Base-by-base conservation (phyloP, 2,329 filamentous ascomycete species). In the Xylariaceae sp. region DNA sequence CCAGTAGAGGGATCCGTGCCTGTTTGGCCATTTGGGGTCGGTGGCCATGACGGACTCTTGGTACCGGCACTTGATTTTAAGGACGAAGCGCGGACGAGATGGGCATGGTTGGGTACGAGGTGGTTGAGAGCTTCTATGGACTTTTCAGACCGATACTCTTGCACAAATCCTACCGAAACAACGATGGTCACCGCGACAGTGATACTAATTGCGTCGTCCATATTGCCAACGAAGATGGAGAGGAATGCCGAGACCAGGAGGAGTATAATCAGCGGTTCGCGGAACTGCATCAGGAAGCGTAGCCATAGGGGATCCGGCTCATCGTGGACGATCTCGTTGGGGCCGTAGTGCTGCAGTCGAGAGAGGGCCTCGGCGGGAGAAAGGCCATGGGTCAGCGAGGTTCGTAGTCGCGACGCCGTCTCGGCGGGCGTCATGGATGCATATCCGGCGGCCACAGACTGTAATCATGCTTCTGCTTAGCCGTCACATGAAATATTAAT, bases 111-210 rank as follows among this genome's bases (percentile, higher is more conserved):
- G 34, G 94, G 95, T 0, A 99, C 93, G 30, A 99, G 79, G 68
- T 94, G 90, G 71, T 89, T 97, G 66, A 99, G 79, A 17, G 94
- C 94, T 74, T 99, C 94, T 65, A 99, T 86, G 2, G 93, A 97
- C 75, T 99, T 95, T 73, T 99, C 94, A 6, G 94, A 97, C 60
- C 94, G 83, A 73, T 99, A 99, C 75, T 99, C 94, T 73, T 99
- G 94, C 55, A 97, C 86, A 68, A 99, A 99, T 1, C 93, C 94
- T 48, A 99, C 94, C 0, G 88, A 89, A 23, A 99, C 92, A 4
- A 99, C 94, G 67, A 99, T 99, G 30, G 92, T 96, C 18, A 99
- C 94, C 1, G 94, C 94, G 37, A 96, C 87, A 0, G 93, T 89
- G 70, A 99, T 99, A 74, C 93, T 97, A 68, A 99, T 78, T 4